Base-by-base conservation (phyloP, 2,329 filamentous ascomycete species). In the Septoria linicola region DNA sequence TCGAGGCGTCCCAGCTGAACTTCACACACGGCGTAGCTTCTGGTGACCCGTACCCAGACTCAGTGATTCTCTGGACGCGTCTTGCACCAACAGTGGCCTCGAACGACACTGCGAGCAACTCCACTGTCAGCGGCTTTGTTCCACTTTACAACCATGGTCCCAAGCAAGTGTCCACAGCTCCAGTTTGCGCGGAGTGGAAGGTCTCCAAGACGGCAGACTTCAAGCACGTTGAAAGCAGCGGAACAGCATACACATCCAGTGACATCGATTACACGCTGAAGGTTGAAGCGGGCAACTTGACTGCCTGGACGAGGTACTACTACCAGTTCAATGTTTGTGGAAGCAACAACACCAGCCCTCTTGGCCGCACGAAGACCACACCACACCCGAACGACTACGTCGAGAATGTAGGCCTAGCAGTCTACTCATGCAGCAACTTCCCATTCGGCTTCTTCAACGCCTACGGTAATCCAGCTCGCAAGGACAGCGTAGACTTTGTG, bases 191-290 rank as follows among this genome's bases (percentile, higher is more conserved):
- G 0, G 75, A 83, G 30, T 89, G 82, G 75, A 79, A 77, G 51
- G 78, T 88, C 14, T 74, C 76, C 11, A 69, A 70, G 16, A 75
- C 78, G 58, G 64, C 74, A 42, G 67, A 71, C n/a, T 72, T 79
- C 25, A 68, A 69, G 8, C 62, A 72, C 2, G 70, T 80, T 6
- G 79, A 80, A 1, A 73, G 78, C 43, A 72, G 72, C 1, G 86
- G 86, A 4, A 78, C 70, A 30, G 83, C 78, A 1, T 88, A 83
- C 63, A 89, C 87, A 0, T 86, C 79, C 30, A 85, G 80, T 1
- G 86, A 89, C 64, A 80, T 89, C 41, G 87, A 90, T 64, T 90
- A 84, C 64, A 89, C 86, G 0, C 73, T 89, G 53, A 88, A 88
- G 75, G 79, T 88, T 11, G 85, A 89, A 67, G 85, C 85, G 1